phyloP scores from a whole-genome alignment of 2,329 filamentous ascomycete genomes.

The Talaromyces sp. region DNA sequence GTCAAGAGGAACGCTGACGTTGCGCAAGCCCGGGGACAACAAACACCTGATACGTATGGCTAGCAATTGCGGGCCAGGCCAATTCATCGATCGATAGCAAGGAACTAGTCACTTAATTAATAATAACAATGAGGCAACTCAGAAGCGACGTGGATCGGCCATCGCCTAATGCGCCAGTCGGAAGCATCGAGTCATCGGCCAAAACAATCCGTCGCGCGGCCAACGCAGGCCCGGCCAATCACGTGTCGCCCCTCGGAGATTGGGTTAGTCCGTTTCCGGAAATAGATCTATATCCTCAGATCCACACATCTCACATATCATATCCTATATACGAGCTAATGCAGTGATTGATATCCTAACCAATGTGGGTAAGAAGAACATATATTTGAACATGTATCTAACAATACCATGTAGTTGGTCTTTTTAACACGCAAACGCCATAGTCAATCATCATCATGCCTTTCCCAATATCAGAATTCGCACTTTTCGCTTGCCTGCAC shows the following conservation, averaged over 20 bases:
- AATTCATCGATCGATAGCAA: not conserved
- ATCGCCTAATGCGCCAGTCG: not conserved
- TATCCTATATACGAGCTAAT: not conserved
- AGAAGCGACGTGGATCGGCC: not conserved
- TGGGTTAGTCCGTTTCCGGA: not conserved
- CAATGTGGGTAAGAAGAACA: not conserved
- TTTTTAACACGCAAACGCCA: not conserved
- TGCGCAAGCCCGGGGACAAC: not conserved
- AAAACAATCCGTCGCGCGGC: conserved; percentile 10
- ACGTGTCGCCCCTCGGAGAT: not conserved
- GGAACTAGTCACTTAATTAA: not conserved
- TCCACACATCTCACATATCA: too few species aligned
- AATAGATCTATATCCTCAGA: too few species aligned
- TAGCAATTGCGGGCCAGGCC: not conserved
- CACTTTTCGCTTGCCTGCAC: conserved; percentile 81
- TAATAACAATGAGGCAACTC: not conserved
- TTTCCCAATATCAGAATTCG: conserved; percentile 37
- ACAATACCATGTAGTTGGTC: not conserved
- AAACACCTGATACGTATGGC: not conserved
- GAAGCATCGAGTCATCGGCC: not conserved
- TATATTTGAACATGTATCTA: not conserved
- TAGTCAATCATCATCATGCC: conserved; percentile 6
- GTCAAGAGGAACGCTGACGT: not conserved
- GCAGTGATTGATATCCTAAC: not conserved
- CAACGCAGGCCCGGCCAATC: conserved; percentile 5